Conservation (phyloP, 1,284 basidiomycete species). For the Athelia sp. region DNA sequence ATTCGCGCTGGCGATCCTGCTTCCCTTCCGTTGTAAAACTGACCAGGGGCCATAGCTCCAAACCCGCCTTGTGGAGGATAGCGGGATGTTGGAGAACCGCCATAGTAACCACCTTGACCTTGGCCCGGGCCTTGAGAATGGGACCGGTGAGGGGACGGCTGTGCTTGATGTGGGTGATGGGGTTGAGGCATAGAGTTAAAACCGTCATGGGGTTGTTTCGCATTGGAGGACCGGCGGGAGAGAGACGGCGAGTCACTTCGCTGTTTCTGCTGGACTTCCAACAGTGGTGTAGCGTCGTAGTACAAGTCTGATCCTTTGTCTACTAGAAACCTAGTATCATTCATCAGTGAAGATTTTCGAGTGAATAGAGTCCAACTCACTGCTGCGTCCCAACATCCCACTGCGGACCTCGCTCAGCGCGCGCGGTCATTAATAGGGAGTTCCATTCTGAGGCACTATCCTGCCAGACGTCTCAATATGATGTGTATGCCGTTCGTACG, state of each 20-base stretch:
- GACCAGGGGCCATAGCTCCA: conserved; percentile 23
- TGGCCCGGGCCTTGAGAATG: conserved; percentile 13
- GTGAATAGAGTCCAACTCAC: conserved; percentile 33
- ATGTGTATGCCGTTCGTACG: background rate
- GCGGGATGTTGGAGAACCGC: conserved; percentile 15
- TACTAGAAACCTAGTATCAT: conserved; percentile 49
- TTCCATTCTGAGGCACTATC: conserved; percentile 84
- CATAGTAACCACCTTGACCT: conserved; percentile 2
- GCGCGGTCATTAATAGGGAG: conserved; percentile 67
- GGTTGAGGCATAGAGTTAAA: conserved; percentile 7
- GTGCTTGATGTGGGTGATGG: conserved; percentile 18
- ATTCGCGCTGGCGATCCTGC: conserved; percentile 29
- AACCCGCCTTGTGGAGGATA: conserved; percentile 23
- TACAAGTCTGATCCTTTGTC: conserved; percentile 63
- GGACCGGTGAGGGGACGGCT: conserved; percentile 15
- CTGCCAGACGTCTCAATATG: conserved; percentile 27
- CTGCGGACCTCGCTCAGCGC: conserved; percentile 75
- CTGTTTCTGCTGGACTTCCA: conserved; percentile 29
- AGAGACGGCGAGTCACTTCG: conserved; percentile 4
- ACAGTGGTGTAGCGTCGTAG: conserved; percentile 52
- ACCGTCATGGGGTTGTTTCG: background rate
- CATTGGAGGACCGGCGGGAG: conserved; percentile 9
- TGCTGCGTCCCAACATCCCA: conserved; percentile 83
- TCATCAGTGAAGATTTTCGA: conserved; percentile 1
- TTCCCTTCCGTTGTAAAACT: conserved; percentile 28